Evolutionary conservation across 2,329 filamentous ascomycete genomes (phyloP).

Genomic region (Ophiostoma angusticollis): DNA sequence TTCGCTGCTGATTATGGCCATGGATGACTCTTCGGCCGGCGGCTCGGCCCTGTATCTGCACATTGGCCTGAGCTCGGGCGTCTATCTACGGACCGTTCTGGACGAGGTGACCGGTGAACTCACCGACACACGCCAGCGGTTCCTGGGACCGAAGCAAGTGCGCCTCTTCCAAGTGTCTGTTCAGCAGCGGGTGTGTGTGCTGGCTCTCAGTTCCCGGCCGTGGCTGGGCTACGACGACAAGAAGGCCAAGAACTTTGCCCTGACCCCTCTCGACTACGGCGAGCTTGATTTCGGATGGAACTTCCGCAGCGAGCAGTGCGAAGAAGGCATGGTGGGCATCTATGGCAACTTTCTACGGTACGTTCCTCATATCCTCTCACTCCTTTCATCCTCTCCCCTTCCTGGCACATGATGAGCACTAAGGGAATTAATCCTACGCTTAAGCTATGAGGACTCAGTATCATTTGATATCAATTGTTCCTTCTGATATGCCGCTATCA

Average conservation of each 20-base stretch:
- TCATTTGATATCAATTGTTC: constrained; percentile 79
- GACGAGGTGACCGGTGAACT: constrained; percentile 94
- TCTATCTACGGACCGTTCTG: constrained; percentile 87
- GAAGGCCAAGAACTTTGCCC: constrained; percentile 74
- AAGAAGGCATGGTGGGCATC: constrained; percentile 87
- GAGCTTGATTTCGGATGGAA: constrained; percentile 91
- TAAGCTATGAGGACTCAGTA: constrained; percentile 42
- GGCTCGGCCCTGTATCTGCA: constrained; percentile 86
- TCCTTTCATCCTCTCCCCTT: constrained; percentile 36
- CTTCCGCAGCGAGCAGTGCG: constrained; percentile 88
- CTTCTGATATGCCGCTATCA: constrained; percentile 58
- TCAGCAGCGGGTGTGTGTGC: constrained; percentile 68
- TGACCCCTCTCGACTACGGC: constrained; percentile 82
- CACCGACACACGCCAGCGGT: constrained; percentile 87
- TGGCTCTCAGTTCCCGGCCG: constrained; percentile 84
- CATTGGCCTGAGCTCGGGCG: constrained; percentile 88
- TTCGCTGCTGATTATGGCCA: constrained; percentile 79
- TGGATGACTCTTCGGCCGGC: constrained; percentile 85
- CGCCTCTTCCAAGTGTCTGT: constrained; percentile 87
- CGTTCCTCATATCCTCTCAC: constrained; percentile 16
- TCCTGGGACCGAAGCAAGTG: constrained; percentile 81
- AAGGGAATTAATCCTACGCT: constrained; percentile 42
- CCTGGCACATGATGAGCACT: constrained; percentile 41
- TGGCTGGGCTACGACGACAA: constrained; percentile 92
- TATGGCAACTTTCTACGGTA: constrained; percentile 81